Conservation (phyloP, 768 basidiomycete species). For the Lentinula guzmanii region DNA sequence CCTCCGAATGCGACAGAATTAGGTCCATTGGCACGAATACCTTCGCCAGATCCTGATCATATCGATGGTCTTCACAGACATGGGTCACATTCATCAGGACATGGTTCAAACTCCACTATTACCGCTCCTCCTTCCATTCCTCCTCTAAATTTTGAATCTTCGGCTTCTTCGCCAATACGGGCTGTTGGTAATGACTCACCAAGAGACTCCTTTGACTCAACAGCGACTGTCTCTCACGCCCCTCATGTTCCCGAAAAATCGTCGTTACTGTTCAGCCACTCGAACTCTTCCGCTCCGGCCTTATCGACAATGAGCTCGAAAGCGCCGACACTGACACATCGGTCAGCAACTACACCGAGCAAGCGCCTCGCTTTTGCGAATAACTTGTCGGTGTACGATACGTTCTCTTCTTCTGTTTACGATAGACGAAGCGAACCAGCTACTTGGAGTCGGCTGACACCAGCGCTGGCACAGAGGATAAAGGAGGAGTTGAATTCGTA, state of each 20-base stretch:
- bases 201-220: slow-evolving; percentile 33
- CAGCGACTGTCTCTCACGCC: slow-evolving; percentile 25
- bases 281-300: slow-evolving; percentile 90
- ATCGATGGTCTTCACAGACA: slow-evolving; percentile 83
- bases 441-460: slow-evolving; percentile 95
- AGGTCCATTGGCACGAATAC: slow-evolving; percentile 78
- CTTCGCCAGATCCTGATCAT: slow-evolving; percentile 78
- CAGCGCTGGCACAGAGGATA: slow-evolving; percentile 90
- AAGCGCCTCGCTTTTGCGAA: slow-evolving; percentile 86
- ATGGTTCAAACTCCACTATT: slow-evolving; percentile 15
- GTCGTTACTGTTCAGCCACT: slow-evolving; percentile 66
- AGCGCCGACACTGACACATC: slow-evolving; percentile 52
- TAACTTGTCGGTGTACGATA: slow-evolving; percentile 93
- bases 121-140: slow-evolving; percentile 34
- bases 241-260: slow-evolving; percentile 39
- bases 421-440: slow-evolving; percentile 94
- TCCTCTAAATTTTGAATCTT: slow-evolving; percentile 50
- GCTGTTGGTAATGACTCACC: slow-evolving; percentile 27
- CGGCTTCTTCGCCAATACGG: slow-evolving; percentile 19
- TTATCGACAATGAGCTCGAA: slow-evolving; percentile 50
- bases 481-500: slow-evolving; percentile 98
- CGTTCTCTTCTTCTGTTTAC: slow-evolving; percentile 88
- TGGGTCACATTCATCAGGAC: slow-evolving; percentile 46
- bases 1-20: slow-evolving; percentile 49
- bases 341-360: slow-evolving; percentile 62